Evolutionary conservation across 768 basidiomycete species (phyloP).

Genomic region (Hericium erinaceus): DNA sequence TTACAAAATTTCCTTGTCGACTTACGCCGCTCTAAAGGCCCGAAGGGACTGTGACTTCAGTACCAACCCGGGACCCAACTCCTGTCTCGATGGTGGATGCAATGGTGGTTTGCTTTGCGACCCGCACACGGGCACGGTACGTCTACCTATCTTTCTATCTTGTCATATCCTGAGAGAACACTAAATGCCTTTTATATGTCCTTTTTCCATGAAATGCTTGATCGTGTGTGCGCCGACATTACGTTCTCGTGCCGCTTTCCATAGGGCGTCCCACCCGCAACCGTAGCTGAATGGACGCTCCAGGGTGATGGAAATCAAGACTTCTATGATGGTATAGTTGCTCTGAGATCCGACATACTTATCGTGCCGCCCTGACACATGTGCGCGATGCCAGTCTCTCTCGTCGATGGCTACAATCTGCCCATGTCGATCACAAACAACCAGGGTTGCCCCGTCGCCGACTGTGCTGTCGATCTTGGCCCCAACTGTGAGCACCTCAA

Average conservation of each 20-base stretch:
- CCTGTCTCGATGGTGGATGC: slow-evolving; percentile 20
- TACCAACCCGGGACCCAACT: slow-evolving; percentile 8
- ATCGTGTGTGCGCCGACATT: too few species aligned
- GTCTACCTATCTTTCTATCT: neutral
- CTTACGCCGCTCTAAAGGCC: slow-evolving; percentile 5
- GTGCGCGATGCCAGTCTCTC: slow-evolving; percentile 33
- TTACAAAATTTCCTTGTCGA: too few species aligned
- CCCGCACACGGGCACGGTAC: slow-evolving; percentile 13
- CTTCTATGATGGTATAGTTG: slow-evolving; percentile 45
- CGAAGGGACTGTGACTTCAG: slow-evolving; percentile 18
- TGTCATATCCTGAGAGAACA: neutral
- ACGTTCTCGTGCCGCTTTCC: too few species aligned
- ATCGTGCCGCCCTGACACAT: too few species aligned
- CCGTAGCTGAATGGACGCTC: slow-evolving; percentile 63
- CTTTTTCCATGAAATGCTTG: too few species aligned
- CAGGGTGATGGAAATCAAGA: slow-evolving; percentile 33
- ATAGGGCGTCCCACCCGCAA: slow-evolving; percentile 59
- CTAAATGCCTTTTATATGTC: neutral
- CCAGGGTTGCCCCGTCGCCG: slow-evolving; percentile 42
- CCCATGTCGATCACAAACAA: slow-evolving; percentile 51
- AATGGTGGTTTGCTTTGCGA: slow-evolving; percentile 20
- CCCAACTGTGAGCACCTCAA: slow-evolving; percentile 7
- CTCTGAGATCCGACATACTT: too few species aligned
- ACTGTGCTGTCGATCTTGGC: slow-evolving; percentile 38
- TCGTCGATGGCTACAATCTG: slow-evolving; percentile 57